Percentiles rank a stretch among this genome's conserved stretches.
phyloP scores from a whole-genome alignment of 441 rosid species.

The Kokia cookei region DNA sequence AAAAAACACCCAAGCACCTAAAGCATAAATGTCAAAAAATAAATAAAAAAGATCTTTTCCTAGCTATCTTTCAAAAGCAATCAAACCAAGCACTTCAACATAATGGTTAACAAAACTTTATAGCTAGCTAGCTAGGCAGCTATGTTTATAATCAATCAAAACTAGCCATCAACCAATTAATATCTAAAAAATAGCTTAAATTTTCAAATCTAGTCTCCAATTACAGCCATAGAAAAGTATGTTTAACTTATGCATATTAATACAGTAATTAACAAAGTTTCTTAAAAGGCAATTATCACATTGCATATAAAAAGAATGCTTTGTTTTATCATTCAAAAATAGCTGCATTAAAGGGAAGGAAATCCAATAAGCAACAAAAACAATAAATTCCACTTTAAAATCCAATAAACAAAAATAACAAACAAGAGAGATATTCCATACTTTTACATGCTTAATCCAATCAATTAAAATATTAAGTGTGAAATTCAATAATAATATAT shows the following conservation, averaged over 20 bases:
- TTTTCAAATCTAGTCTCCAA: neutral
- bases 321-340: neutral
- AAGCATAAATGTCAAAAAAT: too few species aligned
- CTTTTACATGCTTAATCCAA: neutral
- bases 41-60: neutral
- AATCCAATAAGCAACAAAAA: neutral
- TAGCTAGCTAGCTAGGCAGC: neutral
- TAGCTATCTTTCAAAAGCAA: neutral
- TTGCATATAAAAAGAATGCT: neutral
- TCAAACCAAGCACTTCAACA: neutral
- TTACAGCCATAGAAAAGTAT: neutral
- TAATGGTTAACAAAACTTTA: neutral
- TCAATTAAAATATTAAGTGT: neutral
- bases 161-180: neutral
- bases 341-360: neutral
- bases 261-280: neutral
- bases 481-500: neutral
- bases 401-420: neutral
- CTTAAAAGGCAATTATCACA: neutral
- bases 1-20: too few species aligned
- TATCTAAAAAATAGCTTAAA: neutral
- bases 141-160: neutral
- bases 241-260: neutral
- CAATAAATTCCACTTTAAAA: neutral
- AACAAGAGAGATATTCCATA: neutral